Percentiles rank a stretch among this genome's conserved stretches.
Evolutionary conservation across 805 yeast species (phyloP).

Genomic region (Starmera caribaea): DNA sequence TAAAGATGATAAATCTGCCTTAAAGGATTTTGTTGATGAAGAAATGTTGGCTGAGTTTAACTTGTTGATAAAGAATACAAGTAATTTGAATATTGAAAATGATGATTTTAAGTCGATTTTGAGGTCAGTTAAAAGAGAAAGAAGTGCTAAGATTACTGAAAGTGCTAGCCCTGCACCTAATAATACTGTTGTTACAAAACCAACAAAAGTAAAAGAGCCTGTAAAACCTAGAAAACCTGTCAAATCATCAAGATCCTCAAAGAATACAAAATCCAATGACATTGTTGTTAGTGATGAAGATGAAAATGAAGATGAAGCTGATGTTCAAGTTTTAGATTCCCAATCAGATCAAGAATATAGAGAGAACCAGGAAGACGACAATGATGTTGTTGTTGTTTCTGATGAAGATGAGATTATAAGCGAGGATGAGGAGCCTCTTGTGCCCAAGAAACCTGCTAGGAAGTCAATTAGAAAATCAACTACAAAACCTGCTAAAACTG

Average conservation of each 20-base stretch:
- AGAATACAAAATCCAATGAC: background rate
- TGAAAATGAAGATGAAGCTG: conserved; percentile 14
- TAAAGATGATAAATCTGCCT: conserved; percentile 70
- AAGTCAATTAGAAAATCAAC: background rate
- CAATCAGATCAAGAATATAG: background rate
- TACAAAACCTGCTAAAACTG: background rate
- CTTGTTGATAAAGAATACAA: conserved; percentile 32
- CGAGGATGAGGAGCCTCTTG: background rate
- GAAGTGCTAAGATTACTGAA: background rate
- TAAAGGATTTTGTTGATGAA: conserved; percentile 50
- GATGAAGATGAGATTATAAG: background rate
- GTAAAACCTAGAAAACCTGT: background rate
- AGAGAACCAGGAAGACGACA: background rate
- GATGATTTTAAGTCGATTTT: conserved; percentile 31
- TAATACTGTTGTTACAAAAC: background rate
- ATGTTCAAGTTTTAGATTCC: background rate
- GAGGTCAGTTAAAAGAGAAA: conserved; percentile 26
- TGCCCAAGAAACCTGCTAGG: background rate
- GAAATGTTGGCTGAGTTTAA: conserved; percentile 47
- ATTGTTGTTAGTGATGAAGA: conserved; percentile 22
- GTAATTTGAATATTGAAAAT: conserved; percentile 24
- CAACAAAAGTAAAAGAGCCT: background rate
- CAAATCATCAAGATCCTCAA: background rate
- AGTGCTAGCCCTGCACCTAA: background rate
- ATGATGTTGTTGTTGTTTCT: conserved; percentile 1